Conservation (phyloP, 2,329 filamentous ascomycete genomes). For the Scortechinia acanthostroma region DNA sequence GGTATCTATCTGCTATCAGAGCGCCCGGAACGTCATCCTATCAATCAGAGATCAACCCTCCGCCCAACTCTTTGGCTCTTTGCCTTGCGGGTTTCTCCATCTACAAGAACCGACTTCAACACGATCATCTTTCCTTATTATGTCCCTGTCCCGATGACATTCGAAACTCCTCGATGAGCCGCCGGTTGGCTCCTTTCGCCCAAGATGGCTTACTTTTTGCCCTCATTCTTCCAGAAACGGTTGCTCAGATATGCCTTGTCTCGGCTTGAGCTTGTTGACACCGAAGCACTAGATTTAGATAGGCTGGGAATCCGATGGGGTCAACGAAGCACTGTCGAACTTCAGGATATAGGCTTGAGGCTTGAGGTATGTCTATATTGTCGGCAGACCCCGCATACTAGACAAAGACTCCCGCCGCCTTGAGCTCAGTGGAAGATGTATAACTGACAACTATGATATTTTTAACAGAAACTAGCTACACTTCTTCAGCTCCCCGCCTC, state of each 20-base stretch:
- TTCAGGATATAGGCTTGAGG: conserved; percentile 49
- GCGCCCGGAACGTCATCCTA: no score
- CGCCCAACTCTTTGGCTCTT: no score
- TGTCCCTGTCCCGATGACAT: not conserved
- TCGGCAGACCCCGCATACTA: not conserved
- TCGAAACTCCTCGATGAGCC: not conserved
- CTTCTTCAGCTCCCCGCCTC: conserved; percentile 41
- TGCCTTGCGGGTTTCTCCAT: no score
- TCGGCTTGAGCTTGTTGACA: conserved; percentile 52
- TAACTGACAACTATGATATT: not conserved
- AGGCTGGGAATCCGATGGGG: conserved; percentile 50
- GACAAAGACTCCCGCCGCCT: no score
- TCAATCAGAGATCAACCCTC: no score
- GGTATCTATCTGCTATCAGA: no score
- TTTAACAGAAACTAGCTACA: conserved; percentile 38
- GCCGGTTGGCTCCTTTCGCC: not conserved
- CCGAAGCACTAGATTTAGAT: conserved; percentile 50
- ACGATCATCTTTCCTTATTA: no score
- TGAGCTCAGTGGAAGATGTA: no score
- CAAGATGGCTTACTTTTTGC: conserved; percentile 46
- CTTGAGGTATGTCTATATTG: conserved; percentile 29
- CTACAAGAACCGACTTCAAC: no score
- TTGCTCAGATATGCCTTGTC: conserved; percentile 51
- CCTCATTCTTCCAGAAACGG: conserved; percentile 49
- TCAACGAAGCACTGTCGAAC: conserved; percentile 48